These are phyloP conservation scores for Russula olivacea DNA, from an alignment of 768 basidiomycete species.

Conservation along the genomic window DNA sequence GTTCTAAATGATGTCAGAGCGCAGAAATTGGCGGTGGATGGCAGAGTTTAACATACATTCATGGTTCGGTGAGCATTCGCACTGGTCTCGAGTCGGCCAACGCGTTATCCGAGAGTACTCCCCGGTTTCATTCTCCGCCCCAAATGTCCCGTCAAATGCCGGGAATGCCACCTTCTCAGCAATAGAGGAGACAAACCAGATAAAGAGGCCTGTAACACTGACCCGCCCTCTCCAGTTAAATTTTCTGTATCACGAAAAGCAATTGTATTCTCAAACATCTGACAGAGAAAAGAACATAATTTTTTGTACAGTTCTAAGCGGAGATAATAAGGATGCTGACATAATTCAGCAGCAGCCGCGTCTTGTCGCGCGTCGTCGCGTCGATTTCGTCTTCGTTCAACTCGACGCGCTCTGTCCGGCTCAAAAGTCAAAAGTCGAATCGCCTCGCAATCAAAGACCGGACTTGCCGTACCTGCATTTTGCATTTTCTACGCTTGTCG, in stretches of 20 bases:
- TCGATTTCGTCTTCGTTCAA: conserved; percentile 8
- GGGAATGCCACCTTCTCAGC: neutral
- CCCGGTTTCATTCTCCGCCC: conserved; percentile 30
- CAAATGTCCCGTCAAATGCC: conserved; percentile 9
- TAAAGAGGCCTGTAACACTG: neutral
- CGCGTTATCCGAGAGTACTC: conserved; percentile 30
- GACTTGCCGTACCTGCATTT: neutral
- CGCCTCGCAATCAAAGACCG: neutral
- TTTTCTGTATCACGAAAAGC: neutral
- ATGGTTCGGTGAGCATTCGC: conserved; percentile 30
- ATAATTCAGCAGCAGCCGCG: conserved; percentile 18
- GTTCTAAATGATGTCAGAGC: conserved; percentile 47
- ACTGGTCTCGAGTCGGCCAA: conserved; percentile 27
- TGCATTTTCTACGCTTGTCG: neutral
- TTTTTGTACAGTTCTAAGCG: neutral
- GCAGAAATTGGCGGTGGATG: conserved; percentile 28
- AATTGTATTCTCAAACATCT: neutral
- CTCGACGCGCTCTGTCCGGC: neutral
- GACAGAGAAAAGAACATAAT: too few species aligned
- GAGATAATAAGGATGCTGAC: conserved; percentile 12
- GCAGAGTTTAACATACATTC: conserved; percentile 35
- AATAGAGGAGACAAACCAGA: neutral
- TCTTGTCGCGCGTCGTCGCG: conserved; percentile 20
- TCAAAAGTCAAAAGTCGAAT: neutral
- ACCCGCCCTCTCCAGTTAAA: neutral